phyloP scores from a whole-genome alignment of 2,329 filamentous ascomycete genomes.

The Colletotrichum lini region DNA sequence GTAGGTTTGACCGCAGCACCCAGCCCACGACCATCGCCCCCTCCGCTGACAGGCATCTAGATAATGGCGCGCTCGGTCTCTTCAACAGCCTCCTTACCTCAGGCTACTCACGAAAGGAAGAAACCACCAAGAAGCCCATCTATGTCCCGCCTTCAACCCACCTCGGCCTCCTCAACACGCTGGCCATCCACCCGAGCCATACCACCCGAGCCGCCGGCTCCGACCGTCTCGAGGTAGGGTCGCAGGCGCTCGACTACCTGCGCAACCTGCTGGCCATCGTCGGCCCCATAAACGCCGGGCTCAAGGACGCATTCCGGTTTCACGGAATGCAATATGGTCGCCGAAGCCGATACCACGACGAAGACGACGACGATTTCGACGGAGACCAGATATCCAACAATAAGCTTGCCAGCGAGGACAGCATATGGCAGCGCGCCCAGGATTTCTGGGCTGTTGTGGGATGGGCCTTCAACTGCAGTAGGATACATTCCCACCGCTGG shows the following conservation, averaged over 20 bases:
- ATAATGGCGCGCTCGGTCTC: slow-evolving; percentile 38
- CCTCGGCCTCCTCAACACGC: slow-evolving; percentile 82
- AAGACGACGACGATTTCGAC: slow-evolving; percentile 60
- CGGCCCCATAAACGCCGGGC: slow-evolving; percentile 78
- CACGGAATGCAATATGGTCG: slow-evolving; percentile 57
- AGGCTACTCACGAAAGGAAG: slow-evolving; percentile 55
- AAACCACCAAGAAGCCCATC: slow-evolving; percentile 58
- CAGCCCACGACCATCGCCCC: not conserved
- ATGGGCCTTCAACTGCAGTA: slow-evolving; percentile 92
- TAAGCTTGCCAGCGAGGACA: slow-evolving; percentile 73
- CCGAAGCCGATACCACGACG: slow-evolving; percentile 57
- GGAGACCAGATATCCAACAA: slow-evolving; percentile 66
- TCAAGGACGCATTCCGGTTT: slow-evolving; percentile 83
- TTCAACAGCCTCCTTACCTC: slow-evolving; percentile 70
- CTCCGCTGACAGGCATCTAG: slow-evolving; percentile 12
- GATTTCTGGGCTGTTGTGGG: slow-evolving; percentile 93
- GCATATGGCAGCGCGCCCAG: slow-evolving; percentile 81
- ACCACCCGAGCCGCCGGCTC: slow-evolving; percentile 79
- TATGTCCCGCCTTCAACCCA: slow-evolving; percentile 80
- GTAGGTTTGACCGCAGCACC: slow-evolving; percentile 57
- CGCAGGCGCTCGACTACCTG: slow-evolving; percentile 79
- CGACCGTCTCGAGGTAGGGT: slow-evolving; percentile 74
- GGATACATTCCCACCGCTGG: slow-evolving; percentile 82
- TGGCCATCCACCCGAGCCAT: slow-evolving; percentile 85
- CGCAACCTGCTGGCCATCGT: slow-evolving; percentile 75